A percentile compares a stretch with the other conserved stretches of the same genome.
Evolutionary conservation across 352 stramenopile genomes (phyloP).

Genomic region (Elongisporangium anandrum): DNA sequence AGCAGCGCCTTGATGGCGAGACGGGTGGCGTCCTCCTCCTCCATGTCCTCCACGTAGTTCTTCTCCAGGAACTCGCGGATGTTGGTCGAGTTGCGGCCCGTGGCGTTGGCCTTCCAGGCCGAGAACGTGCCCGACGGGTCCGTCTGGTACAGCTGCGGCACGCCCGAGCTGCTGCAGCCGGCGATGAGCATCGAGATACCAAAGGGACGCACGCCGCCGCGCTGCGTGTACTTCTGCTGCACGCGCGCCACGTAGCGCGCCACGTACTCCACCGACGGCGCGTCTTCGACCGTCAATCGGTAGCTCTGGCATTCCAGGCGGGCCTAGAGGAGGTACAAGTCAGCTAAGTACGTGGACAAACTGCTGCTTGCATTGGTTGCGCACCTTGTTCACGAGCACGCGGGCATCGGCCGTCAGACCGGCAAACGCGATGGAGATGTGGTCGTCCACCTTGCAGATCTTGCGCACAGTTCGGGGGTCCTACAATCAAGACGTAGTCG

Average conservation of each 20-base stretch:
- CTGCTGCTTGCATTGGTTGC: constrained; percentile 7
- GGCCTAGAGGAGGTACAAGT: constrained; percentile 26
- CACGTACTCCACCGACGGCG: constrained; percentile 96
- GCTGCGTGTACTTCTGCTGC: constrained; percentile 98
- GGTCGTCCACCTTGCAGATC: constrained; percentile 98
- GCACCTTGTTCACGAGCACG: constrained; percentile 96
- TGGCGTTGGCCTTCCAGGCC: constrained; percentile 98
- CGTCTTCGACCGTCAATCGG: constrained; percentile 94
- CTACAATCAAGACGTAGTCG: constrained; percentile 10
- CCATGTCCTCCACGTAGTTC: constrained; percentile 93
- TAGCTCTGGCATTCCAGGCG: constrained; percentile 98
- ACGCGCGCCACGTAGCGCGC: constrained; percentile 95
- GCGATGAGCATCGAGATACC: constrained; percentile 97
- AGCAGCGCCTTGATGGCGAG: constrained; percentile 95
- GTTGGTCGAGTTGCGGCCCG: constrained; percentile 96
- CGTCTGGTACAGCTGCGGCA: constrained; percentile 97
- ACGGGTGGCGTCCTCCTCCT: constrained; percentile 88
- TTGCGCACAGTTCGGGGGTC: constrained; percentile 98
- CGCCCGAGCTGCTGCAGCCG: constrained; percentile 89
- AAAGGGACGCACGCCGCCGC: constrained; percentile 97
- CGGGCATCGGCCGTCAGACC: constrained; percentile 97
- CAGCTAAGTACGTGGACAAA: not conserved
- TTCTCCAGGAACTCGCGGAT: constrained; percentile 99
- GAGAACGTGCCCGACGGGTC: constrained; percentile 98
- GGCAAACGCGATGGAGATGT: constrained; percentile 97